Evolutionary conservation across 352 stramenopile species (phyloP).

Genomic region (Saprolegnia parasitica): DNA sequence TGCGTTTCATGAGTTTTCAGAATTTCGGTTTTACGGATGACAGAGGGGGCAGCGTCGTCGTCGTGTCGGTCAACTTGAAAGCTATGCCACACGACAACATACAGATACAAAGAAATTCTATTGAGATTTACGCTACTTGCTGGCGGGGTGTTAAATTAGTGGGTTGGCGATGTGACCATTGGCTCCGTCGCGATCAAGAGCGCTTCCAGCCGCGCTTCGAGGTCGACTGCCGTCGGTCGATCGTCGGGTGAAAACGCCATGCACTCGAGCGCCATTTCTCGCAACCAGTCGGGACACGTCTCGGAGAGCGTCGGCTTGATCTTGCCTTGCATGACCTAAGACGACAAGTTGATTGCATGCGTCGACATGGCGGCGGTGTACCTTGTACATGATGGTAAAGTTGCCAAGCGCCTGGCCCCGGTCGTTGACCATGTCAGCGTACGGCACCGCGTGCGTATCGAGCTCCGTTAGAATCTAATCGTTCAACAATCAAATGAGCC

Average conservation of each 20-base stretch:
- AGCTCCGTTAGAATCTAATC: conserved; percentile 23
- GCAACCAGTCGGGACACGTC: conserved; percentile 21
- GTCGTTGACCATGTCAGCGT: conserved; percentile 17
- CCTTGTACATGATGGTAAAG: conserved; percentile 30
- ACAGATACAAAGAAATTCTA: too few relatives aligned
- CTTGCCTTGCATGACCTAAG: conserved; percentile 25
- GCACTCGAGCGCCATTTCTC: conserved; percentile 15
- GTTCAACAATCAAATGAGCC: neutral
- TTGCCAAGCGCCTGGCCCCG: conserved; percentile 23
- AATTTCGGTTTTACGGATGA: too few relatives aligned
- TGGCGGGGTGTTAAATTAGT: neutral
- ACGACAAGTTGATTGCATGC: conserved; percentile 7
- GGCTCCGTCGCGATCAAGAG: neutral
- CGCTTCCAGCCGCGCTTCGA: neutral
- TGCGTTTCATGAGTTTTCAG: too few relatives aligned
- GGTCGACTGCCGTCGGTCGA: conserved; percentile 17
- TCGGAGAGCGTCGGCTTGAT: conserved; percentile 21
- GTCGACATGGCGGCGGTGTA: neutral
- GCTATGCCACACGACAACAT: too few relatives aligned
- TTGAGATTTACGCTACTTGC: too few relatives aligned
- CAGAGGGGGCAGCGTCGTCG: too few relatives aligned
- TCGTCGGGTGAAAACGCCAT: conserved; percentile 4
- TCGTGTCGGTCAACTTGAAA: too few relatives aligned
- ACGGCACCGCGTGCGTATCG: conserved; percentile 25
- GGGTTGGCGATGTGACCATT: neutral